Percentiles rank a stretch among this genome's conserved stretches.
These are phyloP conservation scores for Beauveria caledonica DNA, from an alignment of 2,329 filamentous ascomycete species.

Conservation along the genomic window DNA sequence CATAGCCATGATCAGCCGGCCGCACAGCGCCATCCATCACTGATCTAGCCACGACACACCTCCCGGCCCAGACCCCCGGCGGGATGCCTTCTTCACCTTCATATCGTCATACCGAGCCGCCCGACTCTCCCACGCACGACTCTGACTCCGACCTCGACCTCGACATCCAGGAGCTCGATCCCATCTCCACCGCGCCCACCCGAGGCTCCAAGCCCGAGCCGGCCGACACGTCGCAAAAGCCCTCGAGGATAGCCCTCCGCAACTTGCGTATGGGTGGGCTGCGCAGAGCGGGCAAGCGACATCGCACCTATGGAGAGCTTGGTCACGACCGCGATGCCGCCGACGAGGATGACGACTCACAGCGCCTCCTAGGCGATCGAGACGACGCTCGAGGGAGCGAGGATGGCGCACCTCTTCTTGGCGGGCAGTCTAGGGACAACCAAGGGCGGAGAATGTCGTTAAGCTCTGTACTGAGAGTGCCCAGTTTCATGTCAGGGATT, in stretches of 20 bases:
- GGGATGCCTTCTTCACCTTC: constrained; percentile 50
- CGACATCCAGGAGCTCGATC: constrained; percentile 73
- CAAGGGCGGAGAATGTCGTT: constrained; percentile 20
- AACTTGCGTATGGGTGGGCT: constrained; percentile 59
- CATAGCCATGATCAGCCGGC: constrained; percentile 10
- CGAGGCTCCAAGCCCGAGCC: constrained; percentile 23
- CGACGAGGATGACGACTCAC: constrained; percentile 64
- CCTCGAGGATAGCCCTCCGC: constrained; percentile 60
- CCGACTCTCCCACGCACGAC: constrained; percentile 57
- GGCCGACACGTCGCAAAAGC: constrained; percentile 31
- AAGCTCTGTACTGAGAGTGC: constrained; percentile 16
- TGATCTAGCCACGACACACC: constrained; percentile 8
- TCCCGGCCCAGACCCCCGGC: constrained; percentile 18
- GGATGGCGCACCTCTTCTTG: constrained; percentile 62
- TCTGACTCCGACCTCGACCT: constrained; percentile 67
- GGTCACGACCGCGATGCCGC: constrained; percentile 46
- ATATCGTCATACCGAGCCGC: constrained; percentile 49
- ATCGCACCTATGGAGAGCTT: constrained; percentile 51
- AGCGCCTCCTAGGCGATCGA: constrained; percentile 55
- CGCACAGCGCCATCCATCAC: constrained; percentile 18
- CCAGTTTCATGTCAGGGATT: constrained; percentile 24
- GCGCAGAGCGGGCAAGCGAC: constrained; percentile 47
- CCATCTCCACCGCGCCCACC: constrained; percentile 35
- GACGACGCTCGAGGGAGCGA: constrained; percentile 57
- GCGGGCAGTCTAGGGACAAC: constrained; percentile 22